Base-by-base conservation (phyloP, 768 basidiomycete species). In the Hirschioporus abietinus region DNA sequence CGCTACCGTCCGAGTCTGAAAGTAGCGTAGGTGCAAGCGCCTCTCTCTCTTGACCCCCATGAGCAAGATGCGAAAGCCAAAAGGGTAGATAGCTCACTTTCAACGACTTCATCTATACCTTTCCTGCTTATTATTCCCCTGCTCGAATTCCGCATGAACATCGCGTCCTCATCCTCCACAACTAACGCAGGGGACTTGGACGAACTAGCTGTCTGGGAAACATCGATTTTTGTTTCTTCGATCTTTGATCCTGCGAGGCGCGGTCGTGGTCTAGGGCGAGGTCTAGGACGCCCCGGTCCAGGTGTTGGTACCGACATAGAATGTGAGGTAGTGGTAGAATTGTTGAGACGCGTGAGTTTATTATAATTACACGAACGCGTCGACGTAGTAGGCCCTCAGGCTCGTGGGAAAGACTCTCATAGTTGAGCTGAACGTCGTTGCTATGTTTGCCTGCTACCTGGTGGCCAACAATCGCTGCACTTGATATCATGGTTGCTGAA, bases 71-170 rank as follows among this genome's bases (percentile, higher is more conserved):
- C 15, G 12, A 52, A 15, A 12, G 20, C 5, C n/a, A 52, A 52
- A 12, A 52, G 20, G 4, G 42, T 2, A 52, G 3, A 52, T 52
- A 12, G 12, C 42, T 64, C 68, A 91, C 91, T 82, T 74, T 85
- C 85, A 60, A 81, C 81, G 17, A 82, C 75, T 72, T 84, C 78
- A 26, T 87, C 83, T 58, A 93, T 74, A 66, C 81, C 82, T 72
- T 80, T 84, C 88, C 91, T 91, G 2, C 82, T 78, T 64, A 82
- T 77, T 4, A 79, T 73, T 5, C 84, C 84, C 63, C 89, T 80
- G 67, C 83, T 82, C 59, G 77, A 79, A 73, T 92, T 93, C 63
- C 84, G 84, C 71, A 92, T 83, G 70, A 92, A 93, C 74, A 85
- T 79, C 18, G 84, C 85, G 74, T 93, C 90, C 63, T 85, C 85